These are phyloP conservation scores for Orobanche coerulescens DNA, from an alignment of 257 asterid species.

Conservation along the genomic window DNA sequence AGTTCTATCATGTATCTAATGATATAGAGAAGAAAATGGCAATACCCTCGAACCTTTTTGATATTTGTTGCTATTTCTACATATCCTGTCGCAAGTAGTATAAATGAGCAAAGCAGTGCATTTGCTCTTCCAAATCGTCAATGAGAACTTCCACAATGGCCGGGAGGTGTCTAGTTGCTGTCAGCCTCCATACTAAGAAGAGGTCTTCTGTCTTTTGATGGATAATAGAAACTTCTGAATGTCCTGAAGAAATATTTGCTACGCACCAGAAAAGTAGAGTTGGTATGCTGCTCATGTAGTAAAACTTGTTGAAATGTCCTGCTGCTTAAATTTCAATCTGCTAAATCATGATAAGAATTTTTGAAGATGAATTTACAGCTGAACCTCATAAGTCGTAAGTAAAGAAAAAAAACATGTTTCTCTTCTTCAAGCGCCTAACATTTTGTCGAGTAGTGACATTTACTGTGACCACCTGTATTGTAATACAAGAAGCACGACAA, in stretches of 20 bases:
- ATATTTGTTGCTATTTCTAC: not conserved
- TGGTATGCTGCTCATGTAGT: too few species aligned
- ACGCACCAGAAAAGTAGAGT: too few species aligned
- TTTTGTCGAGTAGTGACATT: slow-evolving; percentile 3
- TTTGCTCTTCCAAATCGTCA: slow-evolving; percentile 7
- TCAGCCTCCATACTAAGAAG: not conserved
- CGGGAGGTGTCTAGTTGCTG: not conserved
- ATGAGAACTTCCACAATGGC: slow-evolving; percentile 1
- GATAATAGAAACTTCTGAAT: not conserved
- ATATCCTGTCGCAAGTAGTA: not conserved
- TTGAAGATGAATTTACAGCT: not conserved
- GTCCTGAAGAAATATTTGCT: not conserved
- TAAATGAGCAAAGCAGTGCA: slow-evolving; percentile 4
- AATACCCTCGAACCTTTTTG: not conserved
- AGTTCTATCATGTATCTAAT: not conserved
- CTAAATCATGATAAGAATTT: too few species aligned
- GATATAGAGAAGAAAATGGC: not conserved
- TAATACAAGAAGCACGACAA: not conserved
- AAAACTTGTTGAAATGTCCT: not conserved
- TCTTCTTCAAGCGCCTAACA: not conserved
- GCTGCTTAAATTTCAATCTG: not conserved
- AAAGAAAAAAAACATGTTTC: not conserved
- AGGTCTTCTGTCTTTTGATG: not conserved
- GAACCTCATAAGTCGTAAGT: not conserved
- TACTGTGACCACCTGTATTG: not conserved